Conservation (phyloP, 805 yeast species). For the Kodamaea fukazawae region DNA sequence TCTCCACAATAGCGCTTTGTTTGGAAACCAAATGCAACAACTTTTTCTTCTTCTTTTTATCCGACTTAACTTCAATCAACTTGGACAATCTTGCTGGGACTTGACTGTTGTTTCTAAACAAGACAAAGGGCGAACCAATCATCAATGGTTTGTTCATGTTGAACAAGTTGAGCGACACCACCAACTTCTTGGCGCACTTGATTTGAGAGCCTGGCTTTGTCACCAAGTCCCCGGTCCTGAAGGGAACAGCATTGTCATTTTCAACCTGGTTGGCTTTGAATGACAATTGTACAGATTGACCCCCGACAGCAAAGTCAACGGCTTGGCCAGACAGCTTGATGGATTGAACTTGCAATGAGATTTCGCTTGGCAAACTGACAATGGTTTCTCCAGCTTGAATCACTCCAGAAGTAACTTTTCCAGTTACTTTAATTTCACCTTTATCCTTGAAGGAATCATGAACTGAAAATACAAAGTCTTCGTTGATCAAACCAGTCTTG, state of each 20-base stretch:
- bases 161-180: conserved; percentile 31
- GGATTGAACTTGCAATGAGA: conserved; percentile 42
- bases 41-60: conserved; percentile 25
- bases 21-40: conserved; percentile 56
- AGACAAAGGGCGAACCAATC: conserved; percentile 73
- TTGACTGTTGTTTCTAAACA: conserved; percentile 73
- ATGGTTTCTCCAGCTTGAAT: conserved; percentile 71
- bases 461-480: conserved; percentile 56
- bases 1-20: conserved; percentile 56
- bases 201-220: conserved; percentile 25
- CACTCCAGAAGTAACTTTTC: conserved; percentile 65
- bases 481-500: conserved; percentile 16
- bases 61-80: conserved; percentile 30
- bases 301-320: conserved; percentile 57
- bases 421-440: conserved; percentile 52
- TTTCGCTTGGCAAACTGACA: conserved; percentile 52
- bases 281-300: conserved; percentile 52
- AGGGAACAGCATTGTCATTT: conserved; percentile 50
- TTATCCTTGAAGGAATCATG: conserved; percentile 56
- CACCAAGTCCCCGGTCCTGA: conserved; percentile 59
- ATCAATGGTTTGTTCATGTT: conserved; percentile 64
- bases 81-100: conserved; percentile 64
- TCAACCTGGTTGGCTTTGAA: conserved; percentile 47
- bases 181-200: conserved; percentile 26
- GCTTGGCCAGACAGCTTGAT: conserved; percentile 32